phyloP scores from a whole-genome alignment of 2,329 filamentous ascomycete genomes.

The Trichoderma cornu-damae region DNA sequence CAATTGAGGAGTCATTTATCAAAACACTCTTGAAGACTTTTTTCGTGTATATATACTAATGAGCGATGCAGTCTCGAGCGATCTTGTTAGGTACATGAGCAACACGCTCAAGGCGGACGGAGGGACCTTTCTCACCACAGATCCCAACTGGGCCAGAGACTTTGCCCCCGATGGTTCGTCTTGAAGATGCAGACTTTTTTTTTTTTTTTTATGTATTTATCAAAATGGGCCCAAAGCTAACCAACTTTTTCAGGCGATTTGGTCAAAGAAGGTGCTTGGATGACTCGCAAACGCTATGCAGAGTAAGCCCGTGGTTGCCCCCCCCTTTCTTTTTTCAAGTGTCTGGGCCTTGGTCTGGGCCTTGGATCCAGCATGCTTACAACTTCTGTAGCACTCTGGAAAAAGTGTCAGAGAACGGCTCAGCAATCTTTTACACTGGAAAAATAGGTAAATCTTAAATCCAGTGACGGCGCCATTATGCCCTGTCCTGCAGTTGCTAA shows the following conservation, averaged over 20 bases:
- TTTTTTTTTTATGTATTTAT: not conserved
- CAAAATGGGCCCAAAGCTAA: constrained; percentile 4
- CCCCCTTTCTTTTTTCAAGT: no score
- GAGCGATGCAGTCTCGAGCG: constrained; percentile 52
- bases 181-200: not conserved
- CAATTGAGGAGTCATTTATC: not conserved
- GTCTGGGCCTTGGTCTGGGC: no score
- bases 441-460: constrained; percentile 45
- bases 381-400: constrained; percentile 55
- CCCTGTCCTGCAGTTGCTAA: constrained; percentile 12
- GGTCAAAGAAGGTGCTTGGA: constrained; percentile 66
- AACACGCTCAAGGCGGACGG: constrained; percentile 34
- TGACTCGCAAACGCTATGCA: constrained; percentile 77
- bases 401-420: constrained; percentile 66
- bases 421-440: constrained; percentile 69
- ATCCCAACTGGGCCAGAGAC: constrained; percentile 78
- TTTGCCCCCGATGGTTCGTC: constrained; percentile 70
- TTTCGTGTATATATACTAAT: not conserved
- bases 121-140: constrained; percentile 62
- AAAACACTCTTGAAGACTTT: not conserved
- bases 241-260: constrained; percentile 46
- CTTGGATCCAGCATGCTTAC: constrained; percentile 16
- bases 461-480: not conserved
- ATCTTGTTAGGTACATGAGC: constrained; percentile 70
- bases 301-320: constrained; percentile 33